phyloP scores from a whole-genome alignment of 2,329 filamentous ascomycete species.

The Pestalotiopsis sp. region DNA sequence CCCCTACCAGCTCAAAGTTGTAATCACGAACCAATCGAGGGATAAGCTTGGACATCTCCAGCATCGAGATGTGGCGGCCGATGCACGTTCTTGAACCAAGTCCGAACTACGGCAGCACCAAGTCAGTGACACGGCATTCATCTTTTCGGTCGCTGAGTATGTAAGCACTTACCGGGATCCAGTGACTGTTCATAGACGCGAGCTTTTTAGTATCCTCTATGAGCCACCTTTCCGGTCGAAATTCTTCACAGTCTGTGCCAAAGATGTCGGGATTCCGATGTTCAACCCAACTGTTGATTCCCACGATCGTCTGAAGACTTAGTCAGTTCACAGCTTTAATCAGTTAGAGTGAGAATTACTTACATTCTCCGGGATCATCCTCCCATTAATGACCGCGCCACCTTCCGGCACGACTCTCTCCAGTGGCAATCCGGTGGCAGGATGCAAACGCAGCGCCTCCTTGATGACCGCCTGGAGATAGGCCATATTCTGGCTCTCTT shows the following conservation, averaged over 20 bases:
- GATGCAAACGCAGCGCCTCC: conserved; percentile 44
- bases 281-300: conserved; percentile 39
- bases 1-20: conserved; percentile 31
- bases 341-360: neutral
- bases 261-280: conserved; percentile 35
- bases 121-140: conserved; percentile 1
- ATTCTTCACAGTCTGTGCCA: conserved; percentile 34
- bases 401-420: conserved; percentile 26
- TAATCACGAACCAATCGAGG: conserved; percentile 39
- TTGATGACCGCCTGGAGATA: conserved; percentile 59
- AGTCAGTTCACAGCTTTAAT: neutral
- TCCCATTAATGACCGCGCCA: conserved; percentile 27
- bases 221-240: conserved; percentile 46
- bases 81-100: conserved; percentile 45
- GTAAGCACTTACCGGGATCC: conserved; percentile 35
- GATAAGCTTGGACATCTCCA: conserved; percentile 47
- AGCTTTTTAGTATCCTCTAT: conserved; percentile 25
- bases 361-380: conserved; percentile 28
- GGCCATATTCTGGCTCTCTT: conserved; percentile 33
- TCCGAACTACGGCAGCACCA: conserved; percentile 34
- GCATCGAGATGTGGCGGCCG: conserved; percentile 44
- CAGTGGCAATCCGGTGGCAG: conserved; percentile 28
- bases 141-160: neutral
- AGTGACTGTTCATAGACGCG: conserved; percentile 31
- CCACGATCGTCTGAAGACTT: conserved; percentile 29